phyloP scores from a whole-genome alignment of 768 basidiomycete species.

The Pleurotus ostreatus region DNA sequence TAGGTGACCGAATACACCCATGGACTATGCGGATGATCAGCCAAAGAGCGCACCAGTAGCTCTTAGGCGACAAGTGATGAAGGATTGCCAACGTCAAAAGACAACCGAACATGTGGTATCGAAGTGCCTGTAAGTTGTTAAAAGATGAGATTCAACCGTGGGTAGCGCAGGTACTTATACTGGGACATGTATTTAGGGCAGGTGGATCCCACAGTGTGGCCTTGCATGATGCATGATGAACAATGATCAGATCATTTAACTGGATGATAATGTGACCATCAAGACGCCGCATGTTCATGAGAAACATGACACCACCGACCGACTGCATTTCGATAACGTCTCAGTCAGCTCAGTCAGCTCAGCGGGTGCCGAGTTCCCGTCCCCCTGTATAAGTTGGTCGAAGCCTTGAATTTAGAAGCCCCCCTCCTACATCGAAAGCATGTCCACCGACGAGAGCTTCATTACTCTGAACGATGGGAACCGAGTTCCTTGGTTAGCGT shows the following conservation, averaged over 20 bases:
- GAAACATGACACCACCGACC: no score
- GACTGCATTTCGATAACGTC: no score
- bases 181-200: constrained; percentile 8
- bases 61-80: constrained; percentile 59
- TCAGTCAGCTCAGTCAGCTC: no score
- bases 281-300: constrained; percentile 2
- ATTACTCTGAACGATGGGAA: constrained; percentile 54
- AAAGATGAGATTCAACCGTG: constrained; percentile 42
- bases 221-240: constrained; percentile 34
- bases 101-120: constrained; percentile 55
- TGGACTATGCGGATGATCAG: constrained; percentile 40
- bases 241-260: constrained; percentile 11
- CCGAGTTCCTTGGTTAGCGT: constrained; percentile 52
- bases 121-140: constrained; percentile 57
- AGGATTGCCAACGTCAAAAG: constrained; percentile 35
- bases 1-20: constrained; percentile 63
- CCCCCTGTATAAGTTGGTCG: no score
- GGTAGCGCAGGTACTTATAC: background rate
- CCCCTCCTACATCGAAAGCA: constrained; percentile 13
- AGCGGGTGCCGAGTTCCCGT: no score
- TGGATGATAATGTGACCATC: background rate
- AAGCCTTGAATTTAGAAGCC: no score
- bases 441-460: constrained; percentile 21
- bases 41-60: constrained; percentile 57
- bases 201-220: constrained; percentile 10